Evolutionary conservation across 2,329 filamentous ascomycete genomes (phyloP).

Genomic region (Talaromyces rugulosus): DNA sequence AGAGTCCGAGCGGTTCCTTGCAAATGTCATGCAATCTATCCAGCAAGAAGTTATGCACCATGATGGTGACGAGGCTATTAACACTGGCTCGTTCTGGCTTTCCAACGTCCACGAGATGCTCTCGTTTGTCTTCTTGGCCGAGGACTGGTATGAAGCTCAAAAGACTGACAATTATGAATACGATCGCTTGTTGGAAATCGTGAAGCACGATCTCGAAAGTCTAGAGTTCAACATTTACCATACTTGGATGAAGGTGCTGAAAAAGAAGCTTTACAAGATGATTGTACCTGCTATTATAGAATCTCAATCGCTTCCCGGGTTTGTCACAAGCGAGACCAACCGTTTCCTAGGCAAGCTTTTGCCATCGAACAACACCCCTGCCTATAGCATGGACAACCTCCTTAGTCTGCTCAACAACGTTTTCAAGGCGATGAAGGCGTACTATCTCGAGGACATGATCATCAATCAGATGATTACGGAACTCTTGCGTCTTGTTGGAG

Average conservation of each 20-base stretch:
- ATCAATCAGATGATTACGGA: conserved; percentile 95
- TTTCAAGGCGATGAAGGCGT: conserved; percentile 98
- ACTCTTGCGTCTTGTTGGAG: conserved; percentile 84
- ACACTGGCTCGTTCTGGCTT: conserved; percentile 96
- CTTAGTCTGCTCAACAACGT: conserved; percentile 94
- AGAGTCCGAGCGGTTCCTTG: conserved; percentile 96
- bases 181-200: conserved; percentile 92
- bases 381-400: conserved; percentile 99
- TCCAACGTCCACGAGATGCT: conserved; percentile 99
- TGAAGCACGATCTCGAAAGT: conserved; percentile 97
- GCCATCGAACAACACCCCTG: conserved; percentile 81
- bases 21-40: conserved; percentile 99
- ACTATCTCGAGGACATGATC: conserved; percentile 94
- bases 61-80: conserved; percentile 94
- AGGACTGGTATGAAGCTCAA: conserved; percentile 99
- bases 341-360: conserved; percentile 96
- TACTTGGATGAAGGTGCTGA: conserved; percentile 99
- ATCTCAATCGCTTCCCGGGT: conserved; percentile 94
- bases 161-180: conserved; percentile 99
- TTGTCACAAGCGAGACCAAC: conserved; percentile 98
- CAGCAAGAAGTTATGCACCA: conserved; percentile 99
- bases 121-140: conserved; percentile 96
- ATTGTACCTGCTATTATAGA: conserved; percentile 99
- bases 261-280: conserved; percentile 99
- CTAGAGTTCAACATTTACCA: conserved; percentile 99